Evolutionary conservation across 2,329 filamentous ascomycete species (phyloP).

Genomic region (Ilyonectria robusta): DNA sequence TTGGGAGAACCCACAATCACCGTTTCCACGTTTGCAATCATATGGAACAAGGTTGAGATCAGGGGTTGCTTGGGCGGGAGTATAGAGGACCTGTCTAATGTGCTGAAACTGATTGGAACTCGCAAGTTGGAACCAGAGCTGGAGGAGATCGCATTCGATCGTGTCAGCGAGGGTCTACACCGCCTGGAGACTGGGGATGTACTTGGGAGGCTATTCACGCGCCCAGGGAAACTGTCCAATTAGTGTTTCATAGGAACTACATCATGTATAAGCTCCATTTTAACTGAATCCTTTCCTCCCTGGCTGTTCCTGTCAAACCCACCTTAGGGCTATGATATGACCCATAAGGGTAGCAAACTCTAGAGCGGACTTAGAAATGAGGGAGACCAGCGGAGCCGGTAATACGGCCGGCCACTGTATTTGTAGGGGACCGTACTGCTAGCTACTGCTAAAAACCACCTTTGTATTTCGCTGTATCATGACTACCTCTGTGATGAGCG

Average conservation of each 20-base stretch:
- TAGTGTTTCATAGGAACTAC: background rate
- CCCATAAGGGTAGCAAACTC: too few relatives aligned
- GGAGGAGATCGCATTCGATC: conserved; percentile 2
- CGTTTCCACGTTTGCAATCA: conserved; percentile 7
- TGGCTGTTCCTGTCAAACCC: too few relatives aligned
- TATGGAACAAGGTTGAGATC: conserved; percentile 1
- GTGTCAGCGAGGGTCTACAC: background rate
- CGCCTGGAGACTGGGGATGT: background rate
- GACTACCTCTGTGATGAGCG: too few relatives aligned
- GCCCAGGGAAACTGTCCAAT: background rate
- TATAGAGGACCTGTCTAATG: background rate
- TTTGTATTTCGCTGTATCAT: too few relatives aligned
- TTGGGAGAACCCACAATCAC: conserved; percentile 7
- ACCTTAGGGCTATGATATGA: too few relatives aligned
- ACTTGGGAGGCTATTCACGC: background rate
- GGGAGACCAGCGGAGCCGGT: too few relatives aligned
- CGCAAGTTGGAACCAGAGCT: background rate
- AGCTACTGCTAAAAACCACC: too few relatives aligned
- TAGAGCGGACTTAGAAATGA: too few relatives aligned
- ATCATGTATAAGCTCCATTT: background rate
- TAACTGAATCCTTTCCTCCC: background rate
- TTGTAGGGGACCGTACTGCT: too few relatives aligned
- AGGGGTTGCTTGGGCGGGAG: conserved; percentile 2
- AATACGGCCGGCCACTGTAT: too few relatives aligned
- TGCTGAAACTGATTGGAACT: conserved; percentile 1